Evolutionary conservation across 2,329 filamentous ascomycete genomes (phyloP).

Genomic region (Dothistroma pini): DNA sequence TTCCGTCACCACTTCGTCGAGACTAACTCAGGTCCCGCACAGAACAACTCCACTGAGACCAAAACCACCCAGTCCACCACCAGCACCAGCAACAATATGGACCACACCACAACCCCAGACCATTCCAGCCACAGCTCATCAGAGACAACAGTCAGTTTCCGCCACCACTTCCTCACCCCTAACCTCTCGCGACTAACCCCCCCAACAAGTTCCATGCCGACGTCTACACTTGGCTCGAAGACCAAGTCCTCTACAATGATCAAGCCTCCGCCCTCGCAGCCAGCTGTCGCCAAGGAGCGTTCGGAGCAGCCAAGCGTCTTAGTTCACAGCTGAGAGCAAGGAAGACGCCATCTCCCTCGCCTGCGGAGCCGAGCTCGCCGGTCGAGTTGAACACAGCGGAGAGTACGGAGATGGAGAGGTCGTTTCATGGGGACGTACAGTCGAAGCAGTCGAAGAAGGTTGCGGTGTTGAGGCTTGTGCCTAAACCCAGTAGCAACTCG

Average conservation of each 20-base stretch:
- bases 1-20: background rate
- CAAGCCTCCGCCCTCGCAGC: background rate
- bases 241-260: no score
- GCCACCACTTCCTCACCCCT: no score
- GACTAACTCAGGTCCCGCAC: background rate
- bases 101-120: no score
- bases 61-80: no score
- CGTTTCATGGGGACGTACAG: background rate
- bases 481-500: background rate
- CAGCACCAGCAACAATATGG: no score
- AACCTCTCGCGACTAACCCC: no score
- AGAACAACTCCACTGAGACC: no score
- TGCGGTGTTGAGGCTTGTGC: background rate
- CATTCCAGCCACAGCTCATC: no score
- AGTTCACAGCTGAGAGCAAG: background rate
- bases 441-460: background rate
- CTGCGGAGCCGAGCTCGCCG: background rate
- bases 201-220: no score
- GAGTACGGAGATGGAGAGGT: background rate
- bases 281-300: background rate
- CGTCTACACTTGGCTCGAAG: no score
- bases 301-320: background rate
- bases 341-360: background rate
- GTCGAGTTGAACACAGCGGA: background rate
- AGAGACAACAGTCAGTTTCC: no score